Evolutionary conservation across 306 rosid genomes (phyloP).

Genomic region (Fragaria nilgerrensis): DNA sequence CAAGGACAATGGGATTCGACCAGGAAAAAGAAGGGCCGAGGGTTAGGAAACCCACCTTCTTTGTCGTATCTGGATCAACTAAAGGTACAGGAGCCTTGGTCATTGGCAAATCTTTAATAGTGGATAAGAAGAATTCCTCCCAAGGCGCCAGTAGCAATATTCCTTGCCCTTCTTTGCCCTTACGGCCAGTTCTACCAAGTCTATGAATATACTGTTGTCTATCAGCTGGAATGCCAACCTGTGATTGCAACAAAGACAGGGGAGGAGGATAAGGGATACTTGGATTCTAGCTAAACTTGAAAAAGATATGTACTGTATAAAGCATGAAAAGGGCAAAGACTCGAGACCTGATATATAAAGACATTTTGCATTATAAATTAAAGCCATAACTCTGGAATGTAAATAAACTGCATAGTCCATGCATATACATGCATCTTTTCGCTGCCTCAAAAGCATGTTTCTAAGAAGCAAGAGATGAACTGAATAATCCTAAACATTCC

Average conservation of each 20-base stretch:
- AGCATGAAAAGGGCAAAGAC: background rate
- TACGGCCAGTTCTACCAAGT: constrained; percentile 93
- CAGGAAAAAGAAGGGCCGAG: background rate
- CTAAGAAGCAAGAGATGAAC: background rate
- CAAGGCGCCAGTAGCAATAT: constrained; percentile 83
- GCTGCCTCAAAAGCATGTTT: background rate
- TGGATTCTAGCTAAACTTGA: background rate
- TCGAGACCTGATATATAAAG: background rate
- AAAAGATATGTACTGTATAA: background rate
- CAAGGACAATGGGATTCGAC: background rate
- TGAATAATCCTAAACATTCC: background rate
- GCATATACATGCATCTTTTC: background rate
- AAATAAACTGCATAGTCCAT: background rate
- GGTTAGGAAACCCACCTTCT: constrained; percentile 50
- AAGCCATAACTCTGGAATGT: constrained; percentile 1
- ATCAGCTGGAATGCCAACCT: constrained; percentile 89
- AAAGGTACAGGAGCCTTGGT: constrained; percentile 57
- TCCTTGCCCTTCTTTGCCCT: constrained; percentile 94
- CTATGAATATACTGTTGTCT: constrained; percentile 91
- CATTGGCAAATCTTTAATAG: constrained; percentile 67
- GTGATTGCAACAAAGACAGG: constrained; percentile 22
- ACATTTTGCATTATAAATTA: background rate
- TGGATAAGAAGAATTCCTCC: constrained; percentile 82
- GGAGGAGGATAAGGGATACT: background rate
- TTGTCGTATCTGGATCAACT: constrained; percentile 73